A percentile compares a stretch with the other conserved stretches of the same genome.
Conservation (phyloP, 140 eudicot species). For the Anethum foeniculum region DNA sequence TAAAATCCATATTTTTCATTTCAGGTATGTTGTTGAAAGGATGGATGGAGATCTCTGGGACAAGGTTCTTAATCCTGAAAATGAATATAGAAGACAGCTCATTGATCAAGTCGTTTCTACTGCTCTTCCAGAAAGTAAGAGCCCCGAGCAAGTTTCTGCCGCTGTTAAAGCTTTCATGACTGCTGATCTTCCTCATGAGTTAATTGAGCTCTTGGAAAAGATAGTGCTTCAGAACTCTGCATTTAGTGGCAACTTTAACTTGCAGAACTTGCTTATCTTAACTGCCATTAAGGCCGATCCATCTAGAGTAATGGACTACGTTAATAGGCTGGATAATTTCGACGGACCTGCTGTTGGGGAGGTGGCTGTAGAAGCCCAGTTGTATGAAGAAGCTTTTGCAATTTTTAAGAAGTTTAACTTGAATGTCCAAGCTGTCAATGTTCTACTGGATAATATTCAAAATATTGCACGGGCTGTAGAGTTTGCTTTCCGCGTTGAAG, state of each 20-base stretch:
- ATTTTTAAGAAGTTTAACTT: conserved; percentile 90
- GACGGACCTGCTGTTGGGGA: conserved; percentile 99
- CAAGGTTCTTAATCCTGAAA: conserved; percentile 87
- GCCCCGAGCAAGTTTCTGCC: conserved; percentile 97
- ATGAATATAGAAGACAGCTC: conserved; percentile 89
- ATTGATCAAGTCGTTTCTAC: conserved; percentile 98
- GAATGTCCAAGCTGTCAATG: conserved; percentile 95
- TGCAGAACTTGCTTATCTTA: conserved; percentile 86
- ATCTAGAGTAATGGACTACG: conserved; percentile 93
- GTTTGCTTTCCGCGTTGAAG: conserved; percentile 98
- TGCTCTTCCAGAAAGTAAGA: conserved; percentile 94
- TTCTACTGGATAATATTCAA: conserved; percentile 68
- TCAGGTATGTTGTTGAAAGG: conserved; percentile 92
- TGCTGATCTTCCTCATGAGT: conserved; percentile 94
- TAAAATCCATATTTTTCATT: conserved; percentile 6
- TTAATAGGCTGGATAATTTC: conserved; percentile 86
- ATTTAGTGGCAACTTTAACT: conserved; percentile 94
- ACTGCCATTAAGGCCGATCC: conserved; percentile 97
- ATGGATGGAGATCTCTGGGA: conserved; percentile 97
- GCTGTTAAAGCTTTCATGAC: conserved; percentile 98
- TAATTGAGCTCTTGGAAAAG: conserved; percentile 92
- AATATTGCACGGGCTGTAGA: conserved; percentile 88
- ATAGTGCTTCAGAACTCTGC: conserved; percentile 97
- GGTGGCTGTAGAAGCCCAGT: conserved; percentile 94
- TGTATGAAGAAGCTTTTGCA: conserved; percentile 91